These are phyloP conservation scores for Serendipita sp. DNA, from an alignment of 768 basidiomycete species.

Conservation along the genomic window DNA sequence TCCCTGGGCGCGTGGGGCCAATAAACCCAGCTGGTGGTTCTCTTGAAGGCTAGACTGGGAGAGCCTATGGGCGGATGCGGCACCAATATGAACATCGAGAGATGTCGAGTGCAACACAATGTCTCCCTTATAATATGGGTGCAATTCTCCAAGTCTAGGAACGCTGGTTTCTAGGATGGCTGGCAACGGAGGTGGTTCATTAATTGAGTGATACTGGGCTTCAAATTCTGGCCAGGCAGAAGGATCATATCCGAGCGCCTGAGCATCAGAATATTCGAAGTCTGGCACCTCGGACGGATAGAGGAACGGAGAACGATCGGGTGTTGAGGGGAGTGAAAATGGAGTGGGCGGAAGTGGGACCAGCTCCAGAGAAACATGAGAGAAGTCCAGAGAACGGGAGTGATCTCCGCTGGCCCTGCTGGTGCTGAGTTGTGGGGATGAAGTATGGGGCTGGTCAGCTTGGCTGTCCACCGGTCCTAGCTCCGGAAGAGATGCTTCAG, in stretches of 20 bases:
- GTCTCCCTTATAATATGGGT: too few species aligned
- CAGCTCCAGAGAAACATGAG: neutral
- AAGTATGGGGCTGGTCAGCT: neutral
- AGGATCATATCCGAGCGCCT: neutral
- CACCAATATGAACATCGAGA: too few species aligned
- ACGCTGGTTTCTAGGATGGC: neutral
- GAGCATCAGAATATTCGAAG: neutral
- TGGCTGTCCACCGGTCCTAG: neutral
- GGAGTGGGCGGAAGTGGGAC: neutral
- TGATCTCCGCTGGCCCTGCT: neutral
- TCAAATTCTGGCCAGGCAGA: constrained; percentile 1
- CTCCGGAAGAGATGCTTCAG: neutral
- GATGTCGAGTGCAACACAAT: too few species aligned
- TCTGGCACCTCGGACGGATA: neutral
- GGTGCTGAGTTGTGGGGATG: neutral
- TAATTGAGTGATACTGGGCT: neutral
- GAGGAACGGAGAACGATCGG: neutral
- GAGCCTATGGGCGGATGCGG: too few species aligned
- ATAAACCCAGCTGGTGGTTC: neutral
- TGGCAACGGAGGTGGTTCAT: neutral
- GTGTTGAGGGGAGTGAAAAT: neutral
- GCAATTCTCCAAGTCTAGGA: too few species aligned
- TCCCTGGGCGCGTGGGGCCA: neutral
- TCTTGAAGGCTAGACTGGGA: too few species aligned
- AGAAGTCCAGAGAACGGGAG: neutral